A percentile compares a stretch with the other conserved stretches of the same genome.
Conservation (phyloP, 129 eudicot genomes). For the Sambucus nigra region DNA sequence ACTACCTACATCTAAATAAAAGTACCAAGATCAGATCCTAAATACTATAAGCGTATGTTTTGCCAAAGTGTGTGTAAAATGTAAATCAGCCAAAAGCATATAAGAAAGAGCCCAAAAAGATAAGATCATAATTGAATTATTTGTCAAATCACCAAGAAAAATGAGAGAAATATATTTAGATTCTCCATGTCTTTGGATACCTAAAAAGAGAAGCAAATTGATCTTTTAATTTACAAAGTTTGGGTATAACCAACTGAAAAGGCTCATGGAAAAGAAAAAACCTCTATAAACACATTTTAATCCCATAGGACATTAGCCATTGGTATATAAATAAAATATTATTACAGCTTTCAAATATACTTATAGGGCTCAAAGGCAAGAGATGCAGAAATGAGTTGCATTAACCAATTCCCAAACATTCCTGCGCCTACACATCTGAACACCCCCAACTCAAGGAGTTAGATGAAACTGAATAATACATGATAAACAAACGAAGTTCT, state of each 20-base stretch:
- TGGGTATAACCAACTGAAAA: conserved; percentile 8
- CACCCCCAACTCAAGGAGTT: too few relatives aligned
- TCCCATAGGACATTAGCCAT: too few relatives aligned
- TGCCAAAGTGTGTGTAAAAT: background rate
- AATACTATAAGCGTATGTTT: background rate
- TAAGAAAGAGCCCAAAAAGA: background rate
- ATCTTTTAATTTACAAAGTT: conserved; percentile 3
- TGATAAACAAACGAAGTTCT: too few relatives aligned
- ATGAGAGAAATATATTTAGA: conserved; percentile 17
- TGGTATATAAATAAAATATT: too few relatives aligned
- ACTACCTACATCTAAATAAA: background rate
- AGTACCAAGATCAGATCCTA: background rate
- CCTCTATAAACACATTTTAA: too few relatives aligned
- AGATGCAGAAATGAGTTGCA: too few relatives aligned
- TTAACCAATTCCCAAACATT: too few relatives aligned
- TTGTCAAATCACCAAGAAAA: conserved; percentile 3
- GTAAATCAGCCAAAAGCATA: background rate
- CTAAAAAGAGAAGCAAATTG: conserved; percentile 11
- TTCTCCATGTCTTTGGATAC: conserved; percentile 29
- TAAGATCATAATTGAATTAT: background rate
- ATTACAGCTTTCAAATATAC: too few relatives aligned
- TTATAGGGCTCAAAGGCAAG: too few relatives aligned
- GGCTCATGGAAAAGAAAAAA: too few relatives aligned
- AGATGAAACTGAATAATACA: too few relatives aligned
- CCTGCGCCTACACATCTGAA: too few relatives aligned